Percentiles rank a stretch among this genome's conserved stretches.
Evolutionary conservation across 2,329 filamentous ascomycete species (phyloP).

Genomic region (Fusarium sp.): DNA sequence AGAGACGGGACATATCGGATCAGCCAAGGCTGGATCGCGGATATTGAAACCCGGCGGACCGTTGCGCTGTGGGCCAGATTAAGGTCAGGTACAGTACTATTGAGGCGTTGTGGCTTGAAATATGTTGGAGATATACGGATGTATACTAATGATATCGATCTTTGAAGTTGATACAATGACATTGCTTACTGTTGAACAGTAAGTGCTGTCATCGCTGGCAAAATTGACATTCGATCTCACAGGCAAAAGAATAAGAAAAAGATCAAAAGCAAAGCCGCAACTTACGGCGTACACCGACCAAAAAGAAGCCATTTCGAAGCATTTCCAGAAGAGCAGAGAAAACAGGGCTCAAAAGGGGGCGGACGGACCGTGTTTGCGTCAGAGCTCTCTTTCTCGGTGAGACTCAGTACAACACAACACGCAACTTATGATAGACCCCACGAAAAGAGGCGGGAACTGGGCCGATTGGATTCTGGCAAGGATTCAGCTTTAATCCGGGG

Average conservation of each 20-base stretch:
- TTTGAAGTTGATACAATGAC: background rate
- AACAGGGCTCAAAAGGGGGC: slow-evolving; percentile 22
- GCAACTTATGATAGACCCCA: slow-evolving; percentile 11
- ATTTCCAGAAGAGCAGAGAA: background rate
- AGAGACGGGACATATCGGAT: background rate
- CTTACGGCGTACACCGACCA: background rate
- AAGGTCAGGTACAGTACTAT: background rate
- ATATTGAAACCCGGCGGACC: slow-evolving; percentile 29
- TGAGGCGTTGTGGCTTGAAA: background rate
- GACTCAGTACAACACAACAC: slow-evolving; percentile 5
- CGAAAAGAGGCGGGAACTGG: slow-evolving; percentile 24
- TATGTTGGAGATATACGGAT: background rate
- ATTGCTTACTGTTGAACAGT: background rate
- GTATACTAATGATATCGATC: background rate
- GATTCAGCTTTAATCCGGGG: slow-evolving; percentile 8
- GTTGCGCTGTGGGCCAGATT: slow-evolving; percentile 7
- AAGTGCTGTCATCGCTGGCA: background rate
- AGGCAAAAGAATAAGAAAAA: background rate
- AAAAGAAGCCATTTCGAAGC: background rate
- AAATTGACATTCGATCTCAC: background rate
- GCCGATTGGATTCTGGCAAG: slow-evolving; percentile 29
- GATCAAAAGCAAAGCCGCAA: background rate
- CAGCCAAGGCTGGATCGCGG: slow-evolving; percentile 30
- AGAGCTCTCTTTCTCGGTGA: slow-evolving; percentile 33
- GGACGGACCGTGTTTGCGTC: slow-evolving; percentile 29